Evolutionary conservation across 345 rosid species (phyloP), one percentile per base, ranked within the genome.

Genomic region (Eucalyptus grandis): DNA sequence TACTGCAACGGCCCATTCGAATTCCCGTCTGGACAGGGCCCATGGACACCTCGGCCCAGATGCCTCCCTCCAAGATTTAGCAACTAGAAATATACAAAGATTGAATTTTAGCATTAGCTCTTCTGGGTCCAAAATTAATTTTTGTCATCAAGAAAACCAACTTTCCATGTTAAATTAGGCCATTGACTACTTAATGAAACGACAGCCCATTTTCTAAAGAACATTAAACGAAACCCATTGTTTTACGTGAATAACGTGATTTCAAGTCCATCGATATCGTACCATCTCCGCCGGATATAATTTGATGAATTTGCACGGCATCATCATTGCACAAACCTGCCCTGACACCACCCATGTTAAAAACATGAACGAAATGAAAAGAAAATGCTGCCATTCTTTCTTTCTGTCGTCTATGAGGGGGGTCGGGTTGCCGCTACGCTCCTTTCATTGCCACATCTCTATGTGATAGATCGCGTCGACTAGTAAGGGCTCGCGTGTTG

Each of bases 211-310:
- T 62, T 62, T 13, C 34, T 62, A 31, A 65, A 65, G 21, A 65
- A 65, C 9, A 65, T n/a, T 65, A n/a, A 65, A 65, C 4, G 6
- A 65, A 65, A 65, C 7, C 21, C 40, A 65, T n/a, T n/a, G 6
- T 8, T 13, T 62, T 62, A 30, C 8, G 9, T 11, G 8, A 13
- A 62, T n/a, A 7, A 65, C 17, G 11, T n/a, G 77, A 65, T 65
- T 16, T n/a, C 21, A 15, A 65, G 4, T 7, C 15, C 4, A n/a
- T 4, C 3, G 5, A 10, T 16, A n/a, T 1, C 21, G 6, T n/a
- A n/a, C 3, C 10, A 65, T 65, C 77, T n/a, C 5, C 3, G 11
- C 37, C 40, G 2, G 19, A 65, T n/a, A 34, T n/a, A n/a, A n/a
- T 65, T 65, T n/a, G 77, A 65, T 65, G 40, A 65, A 65, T 65